phyloP scores from a whole-genome alignment of 225 moss, liverwort and hornwort species.

The Takakia lepidozioides region DNA sequence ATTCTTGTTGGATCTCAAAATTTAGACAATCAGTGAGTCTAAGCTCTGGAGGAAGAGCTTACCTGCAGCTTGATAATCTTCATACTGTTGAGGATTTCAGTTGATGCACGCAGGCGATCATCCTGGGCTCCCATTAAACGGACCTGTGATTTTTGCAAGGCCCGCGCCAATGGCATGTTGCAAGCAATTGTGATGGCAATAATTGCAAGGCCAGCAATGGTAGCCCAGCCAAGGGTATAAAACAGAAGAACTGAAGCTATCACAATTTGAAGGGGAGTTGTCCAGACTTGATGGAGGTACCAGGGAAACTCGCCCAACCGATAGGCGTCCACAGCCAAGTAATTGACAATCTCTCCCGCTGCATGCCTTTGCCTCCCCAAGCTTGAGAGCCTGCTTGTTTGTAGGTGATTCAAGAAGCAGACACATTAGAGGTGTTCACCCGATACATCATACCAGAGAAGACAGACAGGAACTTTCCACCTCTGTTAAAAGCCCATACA shows the following conservation, averaged over 20 bases:
- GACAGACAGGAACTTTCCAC: too few species aligned
- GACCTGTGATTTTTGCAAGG: constrained; percentile 21
- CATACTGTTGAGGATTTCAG: constrained; percentile 43
- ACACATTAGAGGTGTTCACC: too few species aligned
- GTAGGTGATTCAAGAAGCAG: too few species aligned
- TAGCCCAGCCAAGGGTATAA: constrained; percentile 42
- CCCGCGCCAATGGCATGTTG: constrained; percentile 34
- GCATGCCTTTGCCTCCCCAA: constrained; percentile 35
- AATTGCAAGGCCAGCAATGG: constrained; percentile 37
- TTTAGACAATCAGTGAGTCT: too few species aligned
- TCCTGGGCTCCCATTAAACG: constrained; percentile 42
- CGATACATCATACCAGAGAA: too few species aligned
- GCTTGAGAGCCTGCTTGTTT: constrained; percentile 39
- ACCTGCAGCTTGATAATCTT: constrained; percentile 63
- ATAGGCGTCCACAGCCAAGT: constrained; percentile 50
- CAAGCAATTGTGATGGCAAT: constrained; percentile 22
- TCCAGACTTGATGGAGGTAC: constrained; percentile 52
- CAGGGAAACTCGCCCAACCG: constrained; percentile 45
- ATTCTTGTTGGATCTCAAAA: too few species aligned
- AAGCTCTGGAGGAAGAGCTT: too few species aligned
- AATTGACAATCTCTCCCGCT: constrained; percentile 50
- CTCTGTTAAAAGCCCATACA: too few species aligned
- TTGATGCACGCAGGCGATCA: constrained; percentile 37
- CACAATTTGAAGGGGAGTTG: constrained; percentile 24
- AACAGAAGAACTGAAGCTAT: constrained; percentile 28